Evolutionary conservation across 352 stramenopile genomes (phyloP).

Genomic region (Phytophthora hybrid): DNA sequence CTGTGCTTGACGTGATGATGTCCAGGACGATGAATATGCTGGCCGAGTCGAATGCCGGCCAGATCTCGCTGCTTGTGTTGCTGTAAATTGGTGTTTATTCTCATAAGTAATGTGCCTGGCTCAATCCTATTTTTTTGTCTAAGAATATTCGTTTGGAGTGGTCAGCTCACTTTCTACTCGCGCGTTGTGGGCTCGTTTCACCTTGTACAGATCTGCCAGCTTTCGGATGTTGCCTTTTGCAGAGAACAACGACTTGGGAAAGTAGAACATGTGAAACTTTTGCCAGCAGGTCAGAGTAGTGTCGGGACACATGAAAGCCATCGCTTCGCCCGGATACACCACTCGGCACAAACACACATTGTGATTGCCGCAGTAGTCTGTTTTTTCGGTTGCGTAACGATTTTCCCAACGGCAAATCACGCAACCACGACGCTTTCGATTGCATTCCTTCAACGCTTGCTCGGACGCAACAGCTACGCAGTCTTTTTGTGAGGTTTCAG

Average conservation of each 20-base stretch:
- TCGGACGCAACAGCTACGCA: neutral
- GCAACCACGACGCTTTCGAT: neutral
- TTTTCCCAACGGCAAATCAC: neutral
- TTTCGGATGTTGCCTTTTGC: neutral
- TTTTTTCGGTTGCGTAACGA: neutral
- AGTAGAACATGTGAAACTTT: neutral
- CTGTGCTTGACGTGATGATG: no score
- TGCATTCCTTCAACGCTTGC: neutral
- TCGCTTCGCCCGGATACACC: neutral
- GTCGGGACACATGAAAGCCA: neutral
- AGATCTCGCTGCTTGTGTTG: no score
- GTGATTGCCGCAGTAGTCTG: neutral
- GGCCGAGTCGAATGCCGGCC: no score
- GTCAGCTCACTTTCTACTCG: no score
- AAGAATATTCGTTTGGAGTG: no score
- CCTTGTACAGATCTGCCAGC: neutral
- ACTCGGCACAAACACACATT: neutral
- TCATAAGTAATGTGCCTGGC: no score
- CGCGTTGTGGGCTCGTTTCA: neutral
- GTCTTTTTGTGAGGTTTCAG: neutral
- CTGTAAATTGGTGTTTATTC: no score
- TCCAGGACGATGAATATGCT: no score
- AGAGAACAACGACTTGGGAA: neutral
- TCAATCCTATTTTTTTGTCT: no score
- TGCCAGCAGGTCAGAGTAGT: neutral